phyloP scores from a whole-genome alignment of 139 green algal genomes.

The Auxenochlorella pyrenoidosa region DNA sequence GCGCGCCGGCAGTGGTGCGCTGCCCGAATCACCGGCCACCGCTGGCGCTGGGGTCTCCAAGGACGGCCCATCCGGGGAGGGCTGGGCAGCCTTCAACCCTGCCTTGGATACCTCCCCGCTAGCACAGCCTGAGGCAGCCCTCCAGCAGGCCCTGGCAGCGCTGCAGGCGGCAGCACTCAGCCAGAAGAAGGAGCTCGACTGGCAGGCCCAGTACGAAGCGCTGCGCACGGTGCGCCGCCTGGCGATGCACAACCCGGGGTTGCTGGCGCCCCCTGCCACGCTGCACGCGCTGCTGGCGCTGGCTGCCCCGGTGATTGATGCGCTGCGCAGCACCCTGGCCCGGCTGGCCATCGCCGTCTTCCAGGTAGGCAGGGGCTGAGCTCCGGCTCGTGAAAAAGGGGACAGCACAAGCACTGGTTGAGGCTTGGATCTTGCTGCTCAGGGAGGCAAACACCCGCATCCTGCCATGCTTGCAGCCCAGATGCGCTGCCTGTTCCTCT shows the following conservation, averaged over 20 bases:
- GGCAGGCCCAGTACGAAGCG: conserved; percentile 81
- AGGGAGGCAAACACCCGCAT: too few species aligned
- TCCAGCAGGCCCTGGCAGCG: neutral
- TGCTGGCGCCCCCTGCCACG: conserved; percentile 30
- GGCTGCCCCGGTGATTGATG: conserved; percentile 68
- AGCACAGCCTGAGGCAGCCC: conserved; percentile 9
- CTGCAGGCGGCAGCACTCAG: conserved; percentile 69
- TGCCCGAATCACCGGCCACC: neutral
- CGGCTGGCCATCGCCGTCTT: conserved; percentile 76
- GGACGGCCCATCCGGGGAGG: neutral
- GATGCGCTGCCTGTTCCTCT: too few species aligned
- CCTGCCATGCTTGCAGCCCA: neutral
- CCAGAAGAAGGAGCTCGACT: conserved; percentile 86
- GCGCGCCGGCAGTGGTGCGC: neutral
- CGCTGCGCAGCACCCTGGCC: conserved; percentile 73
- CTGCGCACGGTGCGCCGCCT: conserved; percentile 71
- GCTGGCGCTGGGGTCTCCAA: neutral
- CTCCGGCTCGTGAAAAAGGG: neutral
- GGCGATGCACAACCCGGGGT: conserved; percentile 67
- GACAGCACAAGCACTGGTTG: too few species aligned
- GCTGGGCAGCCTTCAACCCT: neutral
- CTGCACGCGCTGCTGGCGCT: conserved; percentile 74
- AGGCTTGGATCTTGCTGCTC: too few species aligned
- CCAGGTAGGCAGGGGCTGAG: conserved; percentile 62
- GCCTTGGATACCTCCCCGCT: neutral